Base-by-base conservation (phyloP, 169 alveolate genomes). In the Amoebophrya sp. region DNA sequence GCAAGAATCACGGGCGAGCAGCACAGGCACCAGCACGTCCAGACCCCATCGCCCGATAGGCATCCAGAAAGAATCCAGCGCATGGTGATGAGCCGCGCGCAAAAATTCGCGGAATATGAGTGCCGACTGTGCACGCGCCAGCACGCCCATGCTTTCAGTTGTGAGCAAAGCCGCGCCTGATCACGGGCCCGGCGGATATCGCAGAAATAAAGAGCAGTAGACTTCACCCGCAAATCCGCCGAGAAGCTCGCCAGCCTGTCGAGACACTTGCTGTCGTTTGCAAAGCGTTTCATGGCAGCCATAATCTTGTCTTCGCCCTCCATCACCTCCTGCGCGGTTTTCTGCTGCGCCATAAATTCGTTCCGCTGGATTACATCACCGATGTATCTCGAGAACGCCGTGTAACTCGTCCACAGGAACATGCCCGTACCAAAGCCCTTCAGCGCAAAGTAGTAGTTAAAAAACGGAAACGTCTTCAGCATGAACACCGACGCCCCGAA, bases 281-380 rank as follows among this genome's bases (percentile, higher is more conserved):
- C 50, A 23, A 88, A 88, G 42, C 90, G 42, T n/a, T 45, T 41
- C 90, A 88, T 88, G 69, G 45, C 50, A 34, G 45, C 50, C 45
- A 88, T 45, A 5, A 88, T 88, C 70, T 88, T 88, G 58, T 88
- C 90, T 70, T 88, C 90, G 39, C 90, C 90, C 41, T 88, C 90
- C 70, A 42, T 88, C 70, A 88, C 90, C 15, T 58, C 90, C 15
- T 38, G 41, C 15, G 90, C 90, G 31, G 90, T 88, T n/a, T 88
- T 88, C 90, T 88, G 90, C 26, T 39, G 45, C 4, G 90, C 90
- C 90, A 88, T 88, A 58, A 88, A 88, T n/a, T 88, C 90, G 70
- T 88, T 88, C 5, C 90, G 4, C 2, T 16, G 34, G 4, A 58
- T n/a, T 29, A 58, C 78, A 29, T 58, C 78, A 29, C 78, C 78